Conservation (phyloP, 2,329 filamentous ascomycete genomes). For the Cadophora sp. region DNA sequence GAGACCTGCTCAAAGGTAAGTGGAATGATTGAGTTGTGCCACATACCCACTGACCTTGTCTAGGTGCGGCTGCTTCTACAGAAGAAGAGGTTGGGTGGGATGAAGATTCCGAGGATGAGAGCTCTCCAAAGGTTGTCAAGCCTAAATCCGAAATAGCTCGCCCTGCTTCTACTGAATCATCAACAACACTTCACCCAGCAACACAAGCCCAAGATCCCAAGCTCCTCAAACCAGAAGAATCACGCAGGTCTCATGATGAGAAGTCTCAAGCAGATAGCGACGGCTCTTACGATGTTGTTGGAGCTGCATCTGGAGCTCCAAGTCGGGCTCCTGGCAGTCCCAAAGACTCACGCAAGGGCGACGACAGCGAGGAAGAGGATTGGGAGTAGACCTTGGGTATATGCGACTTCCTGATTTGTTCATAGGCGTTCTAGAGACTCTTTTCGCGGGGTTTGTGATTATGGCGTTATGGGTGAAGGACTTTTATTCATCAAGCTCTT, state of each 20-base stretch:
- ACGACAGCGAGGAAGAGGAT: constrained; percentile 75
- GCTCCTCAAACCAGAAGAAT: constrained; percentile 65
- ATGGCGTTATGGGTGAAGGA: constrained; percentile 29
- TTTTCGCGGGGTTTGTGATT: constrained; percentile 6
- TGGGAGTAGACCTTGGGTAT: constrained; percentile 66
- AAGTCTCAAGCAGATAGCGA: constrained; percentile 93
- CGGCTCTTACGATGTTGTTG: constrained; percentile 93
- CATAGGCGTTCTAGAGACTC: constrained; percentile 31
- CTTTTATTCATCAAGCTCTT: constrained; percentile 23
- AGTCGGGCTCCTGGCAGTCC: constrained; percentile 78
- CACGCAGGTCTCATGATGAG: constrained; percentile 82
- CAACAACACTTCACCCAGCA: constrained; percentile 64
- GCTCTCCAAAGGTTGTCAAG: constrained; percentile 45
- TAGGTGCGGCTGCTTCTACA: constrained; percentile 60
- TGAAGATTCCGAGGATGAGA: constrained; percentile 73
- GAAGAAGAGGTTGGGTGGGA: constrained; percentile 76
- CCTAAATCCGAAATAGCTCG: constrained; percentile 49
- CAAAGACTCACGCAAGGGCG: constrained; percentile 60
- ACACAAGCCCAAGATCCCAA: constrained; percentile 47
- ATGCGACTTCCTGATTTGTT: constrained; percentile 18
- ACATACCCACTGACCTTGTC: constrained; percentile 32
- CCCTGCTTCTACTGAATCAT: constrained; percentile 59
- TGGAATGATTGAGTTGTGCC: constrained; percentile 19
- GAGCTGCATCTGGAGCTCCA: constrained; percentile 74
- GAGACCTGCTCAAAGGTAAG: constrained; percentile 89